Percentiles rank a stretch among this genome's conserved stretches.
phyloP scores from a whole-genome alignment of 306 rosid species.

The Cucurbita pepo region DNA sequence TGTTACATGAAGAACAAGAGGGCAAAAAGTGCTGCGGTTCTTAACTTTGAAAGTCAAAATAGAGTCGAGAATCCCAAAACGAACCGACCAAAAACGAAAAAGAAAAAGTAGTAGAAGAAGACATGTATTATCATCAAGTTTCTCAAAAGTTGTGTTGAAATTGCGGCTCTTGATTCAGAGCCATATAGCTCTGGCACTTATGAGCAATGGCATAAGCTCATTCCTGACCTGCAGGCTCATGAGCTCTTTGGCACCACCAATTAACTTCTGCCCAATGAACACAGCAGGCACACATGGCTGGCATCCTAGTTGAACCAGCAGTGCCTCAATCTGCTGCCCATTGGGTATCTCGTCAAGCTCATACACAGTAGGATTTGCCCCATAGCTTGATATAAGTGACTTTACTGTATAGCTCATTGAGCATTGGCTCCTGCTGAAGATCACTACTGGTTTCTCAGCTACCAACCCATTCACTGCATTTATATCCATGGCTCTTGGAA shows the following conservation, averaged over 20 bases:
- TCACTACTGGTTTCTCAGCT: slow-evolving; percentile 51
- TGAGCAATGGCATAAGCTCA: neutral
- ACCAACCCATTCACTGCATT: slow-evolving; percentile 34
- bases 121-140: neutral
- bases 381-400: slow-evolving; percentile 23
- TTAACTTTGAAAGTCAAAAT: neutral
- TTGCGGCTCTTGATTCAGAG: neutral
- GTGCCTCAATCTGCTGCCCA: slow-evolving; percentile 37
- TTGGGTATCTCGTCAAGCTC: slow-evolving; percentile 40
- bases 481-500: slow-evolving; percentile 19
- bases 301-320: slow-evolving; percentile 22
- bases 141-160: neutral
- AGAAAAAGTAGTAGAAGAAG: neutral
- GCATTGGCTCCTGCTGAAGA: slow-evolving; percentile 54
- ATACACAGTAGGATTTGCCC: slow-evolving; percentile 29
- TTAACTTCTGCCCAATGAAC: neutral
- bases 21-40: neutral
- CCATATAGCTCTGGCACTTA: neutral
- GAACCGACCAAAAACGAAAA: no score
- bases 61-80: neutral
- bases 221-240: slow-evolving; percentile 31
- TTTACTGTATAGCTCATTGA: slow-evolving; percentile 26
- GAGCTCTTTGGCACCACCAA: slow-evolving; percentile 1
- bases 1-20: neutral
- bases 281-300: neutral